phyloP scores from a whole-genome alignment of 2,329 filamentous ascomycete genomes.

The Scedosporium aurantiacum region DNA sequence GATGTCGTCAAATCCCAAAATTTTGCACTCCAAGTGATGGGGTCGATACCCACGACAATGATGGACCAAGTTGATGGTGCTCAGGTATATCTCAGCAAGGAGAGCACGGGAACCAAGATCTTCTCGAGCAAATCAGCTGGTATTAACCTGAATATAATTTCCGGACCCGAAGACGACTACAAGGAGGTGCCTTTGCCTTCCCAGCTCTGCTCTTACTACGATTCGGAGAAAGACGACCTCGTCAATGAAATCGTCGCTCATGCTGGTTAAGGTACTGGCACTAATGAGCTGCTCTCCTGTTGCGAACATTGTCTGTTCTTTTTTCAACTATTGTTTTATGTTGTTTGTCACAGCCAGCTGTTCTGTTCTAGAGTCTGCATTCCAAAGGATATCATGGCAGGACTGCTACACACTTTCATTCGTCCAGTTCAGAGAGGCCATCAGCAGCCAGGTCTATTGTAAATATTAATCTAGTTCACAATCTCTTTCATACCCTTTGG shows the following conservation, averaged over 20 bases:
- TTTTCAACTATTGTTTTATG: too few relatives aligned
- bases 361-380: too few relatives aligned
- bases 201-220: slow-evolving; percentile 72
- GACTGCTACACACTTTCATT: too few relatives aligned
- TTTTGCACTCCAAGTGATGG: slow-evolving; percentile 87
- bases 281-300: too few relatives aligned
- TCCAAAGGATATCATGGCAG: too few relatives aligned
- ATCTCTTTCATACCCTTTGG: too few relatives aligned
- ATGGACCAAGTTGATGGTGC: slow-evolving; percentile 91
- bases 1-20: slow-evolving; percentile 93
- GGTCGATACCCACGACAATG: slow-evolving; percentile 74
- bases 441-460: too few relatives aligned
- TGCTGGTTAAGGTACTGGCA: slow-evolving; percentile 47
- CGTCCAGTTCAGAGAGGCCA: too few relatives aligned
- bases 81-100: slow-evolving; percentile 72
- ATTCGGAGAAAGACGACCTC: slow-evolving; percentile 59
- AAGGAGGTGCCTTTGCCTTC: slow-evolving; percentile 79
- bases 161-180: slow-evolving; percentile 65
- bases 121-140: slow-evolving; percentile 81
- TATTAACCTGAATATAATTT: slow-evolving; percentile 77
- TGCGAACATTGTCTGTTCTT: too few relatives aligned
- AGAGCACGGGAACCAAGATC: slow-evolving; percentile 67
- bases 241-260: slow-evolving; percentile 95
- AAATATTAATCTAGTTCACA: too few relatives aligned
- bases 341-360: too few relatives aligned